A percentile compares a stretch with the other conserved stretches of the same genome.
Evolutionary conservation across 768 basidiomycete species (phyloP).

Genomic region (Tylopilus sp.): DNA sequence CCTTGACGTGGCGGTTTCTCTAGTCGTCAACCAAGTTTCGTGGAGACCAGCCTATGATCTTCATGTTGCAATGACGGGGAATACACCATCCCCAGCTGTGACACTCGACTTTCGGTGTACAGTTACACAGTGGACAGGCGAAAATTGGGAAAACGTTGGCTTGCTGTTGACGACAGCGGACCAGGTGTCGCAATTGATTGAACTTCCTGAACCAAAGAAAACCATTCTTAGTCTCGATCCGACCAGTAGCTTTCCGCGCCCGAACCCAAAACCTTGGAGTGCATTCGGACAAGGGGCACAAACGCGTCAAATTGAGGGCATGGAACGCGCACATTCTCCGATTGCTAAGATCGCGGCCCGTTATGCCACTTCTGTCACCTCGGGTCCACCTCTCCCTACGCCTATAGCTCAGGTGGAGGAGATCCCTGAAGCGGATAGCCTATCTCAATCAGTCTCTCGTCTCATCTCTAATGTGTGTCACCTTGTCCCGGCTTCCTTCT

Average conservation of each 20-base stretch:
- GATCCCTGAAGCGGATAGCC: neutral
- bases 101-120: slow-evolving; percentile 28
- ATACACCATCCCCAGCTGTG: slow-evolving; percentile 13
- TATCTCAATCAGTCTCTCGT: slow-evolving; percentile 6
- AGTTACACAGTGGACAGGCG: slow-evolving; percentile 29
- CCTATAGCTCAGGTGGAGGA: neutral
- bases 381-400: too few species aligned
- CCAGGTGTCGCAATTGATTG: slow-evolving; percentile 13
- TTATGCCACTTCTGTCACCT: too few species aligned
- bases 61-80: slow-evolving; percentile 6
- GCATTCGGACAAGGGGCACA: neutral
- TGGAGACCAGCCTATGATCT: slow-evolving; percentile 24
- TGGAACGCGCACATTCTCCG: too few species aligned
- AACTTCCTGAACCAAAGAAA: slow-evolving; percentile 23
- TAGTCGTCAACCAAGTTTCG: slow-evolving; percentile 14
- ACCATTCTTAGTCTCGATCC: slow-evolving; percentile 10
- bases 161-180: slow-evolving; percentile 26
- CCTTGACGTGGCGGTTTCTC: neutral
- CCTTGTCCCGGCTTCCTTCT: neutral
- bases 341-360: too few species aligned
- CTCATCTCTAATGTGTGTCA: slow-evolving; percentile 10
- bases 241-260: neutral
- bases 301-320: neutral
- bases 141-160: slow-evolving; percentile 28
- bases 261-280: too few species aligned